phyloP scores from a whole-genome alignment of 1,284 basidiomycete species.

The Trametes versicolor region DNA sequence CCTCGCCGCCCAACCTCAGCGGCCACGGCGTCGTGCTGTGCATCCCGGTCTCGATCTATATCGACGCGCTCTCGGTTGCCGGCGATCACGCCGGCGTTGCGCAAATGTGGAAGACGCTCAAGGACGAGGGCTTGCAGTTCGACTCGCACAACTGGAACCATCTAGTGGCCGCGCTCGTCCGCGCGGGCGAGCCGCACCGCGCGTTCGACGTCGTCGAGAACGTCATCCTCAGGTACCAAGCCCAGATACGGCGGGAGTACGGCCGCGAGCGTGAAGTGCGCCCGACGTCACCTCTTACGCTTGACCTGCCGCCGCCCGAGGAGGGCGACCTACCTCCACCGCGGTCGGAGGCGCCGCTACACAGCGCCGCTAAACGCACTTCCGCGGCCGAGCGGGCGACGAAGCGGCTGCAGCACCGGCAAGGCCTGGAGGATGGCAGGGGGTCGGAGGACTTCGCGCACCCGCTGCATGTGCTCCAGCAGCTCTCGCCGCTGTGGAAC shows the following conservation, averaged over 20 bases:
- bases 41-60: constrained; percentile 86
- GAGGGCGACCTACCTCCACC: constrained; percentile 36
- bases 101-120: constrained; percentile 73
- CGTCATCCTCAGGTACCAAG: constrained; percentile 76
- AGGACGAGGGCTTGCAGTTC: constrained; percentile 79
- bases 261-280: constrained; percentile 46
- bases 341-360: constrained; percentile 46
- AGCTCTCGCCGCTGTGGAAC: constrained; percentile 70
- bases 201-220: constrained; percentile 88
- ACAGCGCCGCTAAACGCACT: constrained; percentile 40
- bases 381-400: constrained; percentile 35
- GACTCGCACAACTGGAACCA: constrained; percentile 97
- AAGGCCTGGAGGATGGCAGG: constrained; percentile 34
- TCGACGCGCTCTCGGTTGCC: constrained; percentile 78
- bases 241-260: constrained; percentile 39
- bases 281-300: constrained; percentile 58
- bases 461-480: constrained; percentile 67
- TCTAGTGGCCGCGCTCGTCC: constrained; percentile 78
- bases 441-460: constrained; percentile 54
- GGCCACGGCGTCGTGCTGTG: constrained; percentile 70
- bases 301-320: constrained; percentile 44
- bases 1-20: constrained; percentile 33
- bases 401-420: constrained; percentile 26
- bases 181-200: constrained; percentile 82
- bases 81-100: constrained; percentile 74